Percentiles rank a stretch among this genome's conserved stretches.
Evolutionary conservation across 345 rosid species (phyloP).

Genomic region (Salix viminalis): DNA sequence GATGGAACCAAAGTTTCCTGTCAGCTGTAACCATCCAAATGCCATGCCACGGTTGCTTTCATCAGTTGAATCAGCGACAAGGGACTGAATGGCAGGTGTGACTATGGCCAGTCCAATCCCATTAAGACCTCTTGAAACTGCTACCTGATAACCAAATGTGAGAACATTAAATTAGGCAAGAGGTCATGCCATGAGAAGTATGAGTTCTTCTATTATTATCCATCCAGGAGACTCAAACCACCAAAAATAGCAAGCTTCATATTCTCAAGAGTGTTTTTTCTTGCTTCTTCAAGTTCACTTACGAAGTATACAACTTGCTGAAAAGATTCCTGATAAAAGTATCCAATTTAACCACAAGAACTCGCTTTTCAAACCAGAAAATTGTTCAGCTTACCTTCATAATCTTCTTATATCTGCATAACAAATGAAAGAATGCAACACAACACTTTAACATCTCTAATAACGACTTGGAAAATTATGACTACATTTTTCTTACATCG

Average conservation of each 20-base stretch:
- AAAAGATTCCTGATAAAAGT: no score
- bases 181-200: neutral
- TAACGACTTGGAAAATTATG: neutral
- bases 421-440: neutral
- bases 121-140: constrained; percentile 78
- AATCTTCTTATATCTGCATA: no score
- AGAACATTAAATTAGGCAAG: neutral
- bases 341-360: no score
- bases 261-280: no score
- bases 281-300: no score
- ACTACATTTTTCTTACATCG: neutral
- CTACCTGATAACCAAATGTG: constrained; percentile 47
- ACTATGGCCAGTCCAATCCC: constrained; percentile 88
- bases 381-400: no score
- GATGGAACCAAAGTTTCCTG: constrained; percentile 56
- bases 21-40: constrained; percentile 73
- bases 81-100: constrained; percentile 75
- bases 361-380: no score
- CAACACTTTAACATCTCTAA: neutral
- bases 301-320: no score
- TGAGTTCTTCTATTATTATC: no score
- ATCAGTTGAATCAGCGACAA: constrained; percentile 73
- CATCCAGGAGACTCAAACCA: no score
- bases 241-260: no score
- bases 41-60: constrained; percentile 73